Base-by-base conservation (phyloP, 805 yeast species). In the Wickerhamiella domercqiae region DNA sequence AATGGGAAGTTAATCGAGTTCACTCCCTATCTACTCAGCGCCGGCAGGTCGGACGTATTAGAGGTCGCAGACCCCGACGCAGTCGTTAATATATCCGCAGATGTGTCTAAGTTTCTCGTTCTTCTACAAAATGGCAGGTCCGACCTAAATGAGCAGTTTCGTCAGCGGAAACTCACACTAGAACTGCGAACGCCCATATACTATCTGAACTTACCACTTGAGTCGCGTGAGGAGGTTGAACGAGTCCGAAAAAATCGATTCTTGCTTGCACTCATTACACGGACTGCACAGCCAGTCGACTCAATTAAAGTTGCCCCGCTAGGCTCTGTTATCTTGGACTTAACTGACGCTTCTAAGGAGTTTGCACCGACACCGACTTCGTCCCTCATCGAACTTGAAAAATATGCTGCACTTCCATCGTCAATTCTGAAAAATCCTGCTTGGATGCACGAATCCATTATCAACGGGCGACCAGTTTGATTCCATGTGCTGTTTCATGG, bases 1-100 rank as follows among this genome's bases (percentile, higher is more conserved):
- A 50, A 51, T 34, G 39, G 47, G 2, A 21, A 41, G 21, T 36
- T 63, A 39, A 38, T 63, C 3, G 43, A 54, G 31, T 70, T 87
- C 70, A 55, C 54, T 3, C 59, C 66, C 2, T 83, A 73, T 52
- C 49, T 78, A 2, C 57, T 83, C 14, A 78, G 93, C 1, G 71
- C 90, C 0, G 95, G 95, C 0, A 70, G 67, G 25, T 74, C 84
- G 32, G 55, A 56, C 9, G 13, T 13, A 24, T 13, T 24, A 13
- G 26, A 24, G 26, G 13, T 13, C 26, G 13, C 26, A 24, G 26
- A 24, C 26, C 11, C 9, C 13, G 26, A 9, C 11, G 26, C 9
- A 13, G 26, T 9, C 9, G 26, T 24, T 24, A 9, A 24, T 13
- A 13, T 24, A 13, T 9, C 11, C 26, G 13, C 11, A 9, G 26